phyloP scores from a whole-genome alignment of 805 yeast genomes.

The Saccharomyces eubayanus region DNA sequence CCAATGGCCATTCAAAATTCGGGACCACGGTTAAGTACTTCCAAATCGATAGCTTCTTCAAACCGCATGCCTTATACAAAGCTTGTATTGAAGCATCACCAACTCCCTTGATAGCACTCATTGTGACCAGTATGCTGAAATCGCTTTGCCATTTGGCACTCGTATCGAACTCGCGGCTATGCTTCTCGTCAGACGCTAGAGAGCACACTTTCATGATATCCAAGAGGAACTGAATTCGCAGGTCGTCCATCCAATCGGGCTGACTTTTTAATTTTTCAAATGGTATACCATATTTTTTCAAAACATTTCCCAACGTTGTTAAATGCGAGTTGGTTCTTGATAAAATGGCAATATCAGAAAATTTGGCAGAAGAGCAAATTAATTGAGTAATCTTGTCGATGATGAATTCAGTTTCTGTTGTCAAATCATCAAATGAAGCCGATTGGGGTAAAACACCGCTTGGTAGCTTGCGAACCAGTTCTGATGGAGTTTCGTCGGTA shows the following conservation, averaged over 20 bases:
- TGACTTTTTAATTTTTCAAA: conserved; percentile 37
- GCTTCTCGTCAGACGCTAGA: conserved; percentile 8
- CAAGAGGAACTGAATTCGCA: conserved; percentile 33
- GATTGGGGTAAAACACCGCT: conserved; percentile 13
- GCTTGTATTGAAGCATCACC: conserved; percentile 19
- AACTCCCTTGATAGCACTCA: conserved; percentile 21
- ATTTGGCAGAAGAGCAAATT: conserved; percentile 18
- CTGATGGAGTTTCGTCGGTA: background rate
- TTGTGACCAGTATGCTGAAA: conserved; percentile 20
- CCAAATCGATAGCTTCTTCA: conserved; percentile 19
- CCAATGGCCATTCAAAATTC: conserved; percentile 10
- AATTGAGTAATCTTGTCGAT: conserved; percentile 17
- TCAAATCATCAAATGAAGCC: conserved; percentile 6
- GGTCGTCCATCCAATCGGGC: conserved; percentile 44
- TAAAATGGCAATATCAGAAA: conserved; percentile 43
- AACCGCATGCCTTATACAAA: conserved; percentile 11
- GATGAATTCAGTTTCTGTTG: conserved; percentile 19
- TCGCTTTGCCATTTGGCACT: conserved; percentile 16
- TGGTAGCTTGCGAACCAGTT: conserved; percentile 12
- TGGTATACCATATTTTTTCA: conserved; percentile 37
- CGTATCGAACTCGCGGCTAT: background rate
- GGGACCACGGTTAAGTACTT: conserved; percentile 12
- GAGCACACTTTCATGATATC: conserved; percentile 39
- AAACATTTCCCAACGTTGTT: conserved; percentile 31
- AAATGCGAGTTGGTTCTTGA: conserved; percentile 46